These are phyloP conservation scores for Millerozyma miso DNA, from an alignment of 805 yeast genomes.

Conservation along the genomic window DNA sequence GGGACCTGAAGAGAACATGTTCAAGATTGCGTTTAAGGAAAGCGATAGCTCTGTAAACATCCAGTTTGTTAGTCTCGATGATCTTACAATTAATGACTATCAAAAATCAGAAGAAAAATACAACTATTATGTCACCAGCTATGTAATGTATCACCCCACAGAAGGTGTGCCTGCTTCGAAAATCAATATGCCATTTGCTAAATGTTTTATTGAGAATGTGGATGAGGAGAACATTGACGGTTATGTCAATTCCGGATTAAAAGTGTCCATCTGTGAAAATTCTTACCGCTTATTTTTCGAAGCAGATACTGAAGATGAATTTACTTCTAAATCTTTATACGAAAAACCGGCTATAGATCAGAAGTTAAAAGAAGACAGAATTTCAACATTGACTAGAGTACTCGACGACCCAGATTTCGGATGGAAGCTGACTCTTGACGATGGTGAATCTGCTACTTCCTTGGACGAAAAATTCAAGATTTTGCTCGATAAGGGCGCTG, in stretches of 20 bases:
- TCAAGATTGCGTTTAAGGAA: slow-evolving; percentile 73
- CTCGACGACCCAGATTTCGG: slow-evolving; percentile 51
- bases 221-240: slow-evolving; percentile 61
- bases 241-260: slow-evolving; percentile 61
- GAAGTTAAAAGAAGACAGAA: slow-evolving; percentile 24
- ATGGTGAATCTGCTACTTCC: slow-evolving; percentile 30
- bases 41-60: slow-evolving; percentile 51
- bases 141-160: slow-evolving; percentile 92
- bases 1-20: slow-evolving; percentile 84
- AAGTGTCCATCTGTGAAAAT: slow-evolving; percentile 73
- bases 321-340: slow-evolving; percentile 57
- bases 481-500: slow-evolving; percentile 40
- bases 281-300: slow-evolving; percentile 81
- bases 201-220: slow-evolving; percentile 49
- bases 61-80: slow-evolving; percentile 84
- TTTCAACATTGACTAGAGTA: slow-evolving; percentile 30
- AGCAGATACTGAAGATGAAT: slow-evolving; percentile 72
- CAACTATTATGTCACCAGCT: slow-evolving; percentile 91
- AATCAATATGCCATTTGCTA: slow-evolving; percentile 75
- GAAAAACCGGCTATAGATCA: slow-evolving; percentile 28
- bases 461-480: slow-evolving; percentile 27
- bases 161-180: slow-evolving; percentile 85
- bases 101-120: slow-evolving; percentile 78
- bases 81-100: slow-evolving; percentile 67
- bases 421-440: slow-evolving; percentile 46